Evolutionary conservation across 2,329 filamentous ascomycete species (phyloP).

Genomic region (Septoria linicola): DNA sequence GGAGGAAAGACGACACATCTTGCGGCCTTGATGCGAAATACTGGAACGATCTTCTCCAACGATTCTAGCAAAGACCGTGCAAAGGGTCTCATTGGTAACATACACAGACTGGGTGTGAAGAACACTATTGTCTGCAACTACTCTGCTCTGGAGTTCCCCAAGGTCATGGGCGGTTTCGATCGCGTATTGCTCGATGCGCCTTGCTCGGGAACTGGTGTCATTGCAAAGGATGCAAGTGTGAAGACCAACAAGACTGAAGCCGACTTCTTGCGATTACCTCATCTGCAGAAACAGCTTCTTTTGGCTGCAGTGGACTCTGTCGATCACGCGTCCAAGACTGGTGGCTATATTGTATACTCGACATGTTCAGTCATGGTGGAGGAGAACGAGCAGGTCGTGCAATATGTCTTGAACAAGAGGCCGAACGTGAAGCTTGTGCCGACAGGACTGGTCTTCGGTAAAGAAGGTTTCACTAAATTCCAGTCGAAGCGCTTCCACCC

Average conservation of each 20-base stretch:
- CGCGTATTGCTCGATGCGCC: slow-evolving; percentile 91
- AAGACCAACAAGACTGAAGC: slow-evolving; percentile 98
- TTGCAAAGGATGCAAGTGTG: slow-evolving; percentile 91
- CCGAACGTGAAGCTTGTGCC: slow-evolving; percentile 94
- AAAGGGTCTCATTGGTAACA: slow-evolving; percentile 97
- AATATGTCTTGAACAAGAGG: slow-evolving; percentile 86
- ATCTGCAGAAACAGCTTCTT: slow-evolving; percentile 91
- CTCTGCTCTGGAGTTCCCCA: slow-evolving; percentile 90
- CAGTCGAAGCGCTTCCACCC: slow-evolving; percentile 90
- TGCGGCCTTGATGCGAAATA: slow-evolving; percentile 97
- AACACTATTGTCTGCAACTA: slow-evolving; percentile 96
- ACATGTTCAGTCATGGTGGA: slow-evolving; percentile 94
- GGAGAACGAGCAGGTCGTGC: slow-evolving; percentile 89
- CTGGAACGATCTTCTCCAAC: slow-evolving; percentile 91
- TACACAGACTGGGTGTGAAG: slow-evolving; percentile 87
- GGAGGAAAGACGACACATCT: slow-evolving; percentile 96
- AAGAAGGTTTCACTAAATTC: slow-evolving; percentile 86
- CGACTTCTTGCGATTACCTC: slow-evolving; percentile 90
- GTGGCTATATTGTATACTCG: slow-evolving; percentile 93
- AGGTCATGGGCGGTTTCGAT: slow-evolving; percentile 93
- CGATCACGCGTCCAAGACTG: slow-evolving; percentile 86
- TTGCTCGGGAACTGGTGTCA: slow-evolving; percentile 95
- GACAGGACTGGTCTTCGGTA: slow-evolving; percentile 84
- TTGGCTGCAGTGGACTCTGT: slow-evolving; percentile 93
- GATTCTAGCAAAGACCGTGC: slow-evolving; percentile 90